Evolutionary conservation across 106 monocot species (phyloP), one percentile per base, ranked within the genome.

Genomic region (Narthecium ossifragum): DNA sequence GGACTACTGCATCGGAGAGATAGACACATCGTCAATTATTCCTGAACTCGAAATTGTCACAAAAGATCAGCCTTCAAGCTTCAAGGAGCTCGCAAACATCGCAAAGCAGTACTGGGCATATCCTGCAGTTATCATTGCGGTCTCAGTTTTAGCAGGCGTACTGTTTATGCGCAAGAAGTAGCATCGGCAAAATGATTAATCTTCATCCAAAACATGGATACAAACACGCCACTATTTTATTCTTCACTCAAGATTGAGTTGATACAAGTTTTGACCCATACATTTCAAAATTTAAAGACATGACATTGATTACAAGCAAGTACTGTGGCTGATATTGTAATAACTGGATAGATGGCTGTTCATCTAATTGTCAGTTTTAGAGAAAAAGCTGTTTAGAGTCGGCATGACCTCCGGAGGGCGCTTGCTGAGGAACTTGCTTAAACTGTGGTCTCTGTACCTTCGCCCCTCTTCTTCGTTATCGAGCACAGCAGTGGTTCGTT

Each of bases 401-500:
- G 84, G 81, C 30, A 90, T 73, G 68, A 90, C 64, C 50, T 80
- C 80, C 2, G 88, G 80, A 9, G 28, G 70, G 9, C 70, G 77
- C 2, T 60, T 46, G 62, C 70, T 68, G 48, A 90, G 78, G 55
- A 77, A 78, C 54, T 56, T 71, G 64, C 89, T 80, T 38, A 90
- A 65, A 26, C 76, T 31, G 33, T 90, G 89, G 26, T 68, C 75
- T 59, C 64, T 72, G 72, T 90, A 90, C 52, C 48, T 78, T 36
- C 77, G 49, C 2, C 78, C 89, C 73, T 90, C 85, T 15, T 84
- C 78, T 14, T 63, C 72, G 37, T 84, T 90, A n/a, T 85, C 78
- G 7, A 70, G 63, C 15, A 90, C 57, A 0, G 84, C 75, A 5
- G 74, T 75, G 36, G 61, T 62, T 9, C 81, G 70, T 17, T 81